Base-by-base conservation (phyloP, 2,329 filamentous ascomycete genomes). In the Tolypocladium tropicale region DNA sequence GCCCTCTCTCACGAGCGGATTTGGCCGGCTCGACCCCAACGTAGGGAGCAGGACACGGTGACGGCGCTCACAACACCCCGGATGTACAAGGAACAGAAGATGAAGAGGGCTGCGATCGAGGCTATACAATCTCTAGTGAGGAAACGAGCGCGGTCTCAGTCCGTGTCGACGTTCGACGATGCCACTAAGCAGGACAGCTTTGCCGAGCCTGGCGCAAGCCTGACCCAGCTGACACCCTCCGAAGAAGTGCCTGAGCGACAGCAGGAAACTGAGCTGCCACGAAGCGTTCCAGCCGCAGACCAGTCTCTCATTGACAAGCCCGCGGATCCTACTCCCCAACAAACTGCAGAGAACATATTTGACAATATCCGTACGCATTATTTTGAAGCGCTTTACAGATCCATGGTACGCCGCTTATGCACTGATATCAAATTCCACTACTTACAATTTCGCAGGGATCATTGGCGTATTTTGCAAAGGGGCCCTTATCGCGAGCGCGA, bases 401-500 rank as follows among this genome's bases (percentile, higher is more conserved):
- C 85, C 56, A 79, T 82, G 76, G 82, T 82, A 68, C 16, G 75
- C 4, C 6, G 18, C 46, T 52, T n/a, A 59, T 6, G 57, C 69
- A 18, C 60, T 67, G 3, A 65, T 67, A 28, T 65, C 72, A 72
- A 57, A 18, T 21, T 23, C 34, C 32, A 61, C 65, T 21, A 67
- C 61, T 52, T 3, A 10, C 34, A 11, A 25, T 12, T 23, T n/a
- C 34, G 10, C 48, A 89, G 79, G 89, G 87, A 36, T 90, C 89
- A 4, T 73, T 93, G 56, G 89, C 89, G 57, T 94, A 92, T 69
- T 92, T 93, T 70, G 86, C 86, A 23, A 94, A 94, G 73, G 89
- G 89, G 0, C 88, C 89, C 1, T 74, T 94, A 23, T 89, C 89
- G 49, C 80, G 88, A 62, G 85, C 88, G 50, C 81, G 89, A 57